These are phyloP conservation scores for Pelargonium cotyledonis DNA, from an alignment of 441 rosid species.

Conservation along the genomic window DNA sequence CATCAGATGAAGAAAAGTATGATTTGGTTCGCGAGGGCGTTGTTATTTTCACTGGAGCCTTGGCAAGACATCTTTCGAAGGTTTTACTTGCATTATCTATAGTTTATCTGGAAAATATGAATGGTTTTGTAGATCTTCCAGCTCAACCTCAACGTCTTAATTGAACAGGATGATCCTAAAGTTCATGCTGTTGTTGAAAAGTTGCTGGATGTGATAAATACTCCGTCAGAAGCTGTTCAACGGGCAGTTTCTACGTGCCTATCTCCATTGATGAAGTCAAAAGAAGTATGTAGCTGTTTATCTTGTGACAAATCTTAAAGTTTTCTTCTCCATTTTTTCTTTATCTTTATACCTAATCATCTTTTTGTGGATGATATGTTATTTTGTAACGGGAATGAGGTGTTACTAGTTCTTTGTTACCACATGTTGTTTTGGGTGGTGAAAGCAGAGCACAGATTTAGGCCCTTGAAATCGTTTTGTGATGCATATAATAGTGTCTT, in stretches of 20 bases:
- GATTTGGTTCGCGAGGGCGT: slow-evolving; percentile 99
- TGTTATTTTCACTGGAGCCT: slow-evolving; percentile 93
- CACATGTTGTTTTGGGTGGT: background rate
- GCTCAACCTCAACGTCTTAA: slow-evolving; percentile 19
- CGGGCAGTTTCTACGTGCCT: slow-evolving; percentile 91
- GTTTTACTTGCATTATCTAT: slow-evolving; percentile 31
- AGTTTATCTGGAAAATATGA: slow-evolving; percentile 11
- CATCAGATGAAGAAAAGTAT: slow-evolving; percentile 88
- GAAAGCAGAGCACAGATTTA: background rate
- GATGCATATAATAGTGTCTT: background rate
- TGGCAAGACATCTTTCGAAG: slow-evolving; percentile 89
- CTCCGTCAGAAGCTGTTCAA: slow-evolving; percentile 99
- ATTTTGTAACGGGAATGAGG: background rate
- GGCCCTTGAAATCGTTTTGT: background rate
- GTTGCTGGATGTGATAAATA: slow-evolving; percentile 91
- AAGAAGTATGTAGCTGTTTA: slow-evolving; percentile 46
- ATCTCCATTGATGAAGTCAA: slow-evolving; percentile 83
- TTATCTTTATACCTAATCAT: no score
- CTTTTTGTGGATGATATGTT: background rate
- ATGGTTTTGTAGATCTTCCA: slow-evolving; percentile 1
- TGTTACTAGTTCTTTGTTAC: background rate
- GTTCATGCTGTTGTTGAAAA: slow-evolving; percentile 90
- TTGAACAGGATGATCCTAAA: slow-evolving; percentile 90
- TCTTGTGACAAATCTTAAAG: background rate
- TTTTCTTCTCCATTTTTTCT: background rate